A percentile compares a stretch with the other conserved stretches of the same genome.
phyloP scores from a whole-genome alignment of 805 yeast genomes.

The Starmera amethionina region DNA sequence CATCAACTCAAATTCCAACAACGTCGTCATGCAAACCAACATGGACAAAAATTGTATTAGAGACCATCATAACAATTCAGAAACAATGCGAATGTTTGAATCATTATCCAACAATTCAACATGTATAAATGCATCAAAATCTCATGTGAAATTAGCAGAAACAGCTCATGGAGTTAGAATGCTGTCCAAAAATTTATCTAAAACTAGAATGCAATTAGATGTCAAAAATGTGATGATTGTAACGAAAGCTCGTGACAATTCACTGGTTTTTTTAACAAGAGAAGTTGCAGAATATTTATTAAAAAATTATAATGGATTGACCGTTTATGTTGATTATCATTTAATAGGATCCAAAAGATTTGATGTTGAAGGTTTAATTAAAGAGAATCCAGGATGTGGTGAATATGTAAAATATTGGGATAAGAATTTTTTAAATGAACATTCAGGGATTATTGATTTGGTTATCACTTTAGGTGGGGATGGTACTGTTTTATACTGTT shows the following conservation, averaged over 20 bases:
- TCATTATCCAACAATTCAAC: slow-evolving; percentile 21
- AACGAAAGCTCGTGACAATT: slow-evolving; percentile 83
- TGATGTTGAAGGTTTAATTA: slow-evolving; percentile 41
- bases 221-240: slow-evolving; percentile 68
- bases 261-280: slow-evolving; percentile 63
- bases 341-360: slow-evolving; percentile 56
- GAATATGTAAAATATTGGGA: slow-evolving; percentile 60
- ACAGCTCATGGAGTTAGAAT: slow-evolving; percentile 75
- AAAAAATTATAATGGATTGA: slow-evolving; percentile 24
- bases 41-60: not conserved
- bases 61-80: slow-evolving; percentile 7
- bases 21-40: too few relatives aligned
- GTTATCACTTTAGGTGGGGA: slow-evolving; percentile 93
- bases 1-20: too few relatives aligned
- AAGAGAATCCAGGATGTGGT: slow-evolving; percentile 35
- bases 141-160: slow-evolving; percentile 69
- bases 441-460: slow-evolving; percentile 50
- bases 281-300: slow-evolving; percentile 76
- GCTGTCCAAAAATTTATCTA: slow-evolving; percentile 59
- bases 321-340: slow-evolving; percentile 67
- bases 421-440: slow-evolving; percentile 37
- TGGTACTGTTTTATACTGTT: slow-evolving; percentile 87
- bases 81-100: slow-evolving; percentile 12
- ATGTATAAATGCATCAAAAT: slow-evolving; percentile 44
- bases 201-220: slow-evolving; percentile 62